Percentiles rank a stretch among this genome's conserved stretches.
phyloP scores from a whole-genome alignment of 1,139 yeast genomes.

The Geotrichum aggregatum region DNA sequence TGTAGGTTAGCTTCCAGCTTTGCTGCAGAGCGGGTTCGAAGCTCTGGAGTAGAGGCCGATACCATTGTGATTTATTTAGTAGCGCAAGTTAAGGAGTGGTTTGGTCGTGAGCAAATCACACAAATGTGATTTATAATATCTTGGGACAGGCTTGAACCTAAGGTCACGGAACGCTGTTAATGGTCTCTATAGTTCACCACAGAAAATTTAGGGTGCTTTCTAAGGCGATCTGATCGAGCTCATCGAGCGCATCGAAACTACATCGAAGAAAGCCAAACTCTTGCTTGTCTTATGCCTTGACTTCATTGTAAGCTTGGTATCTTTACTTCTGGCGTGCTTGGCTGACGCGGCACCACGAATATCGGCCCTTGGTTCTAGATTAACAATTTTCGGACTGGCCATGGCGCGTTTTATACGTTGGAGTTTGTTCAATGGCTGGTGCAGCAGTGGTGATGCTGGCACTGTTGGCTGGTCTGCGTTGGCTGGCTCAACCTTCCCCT shows the following conservation, averaged over 20 bases:
- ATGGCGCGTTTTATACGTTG: background rate
- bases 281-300: too few relatives aligned
- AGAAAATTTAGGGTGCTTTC: background rate
- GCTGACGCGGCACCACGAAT: too few relatives aligned
- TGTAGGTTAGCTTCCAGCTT: background rate
- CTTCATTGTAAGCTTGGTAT: too few relatives aligned
- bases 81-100: background rate
- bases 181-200: background rate
- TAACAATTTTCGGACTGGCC: too few relatives aligned
- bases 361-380: too few relatives aligned
- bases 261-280: too few relatives aligned
- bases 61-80: background rate
- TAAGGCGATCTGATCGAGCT: background rate
- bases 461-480: background rate
- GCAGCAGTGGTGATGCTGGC: background rate
- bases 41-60: background rate
- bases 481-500: too few relatives aligned
- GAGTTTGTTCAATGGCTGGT: background rate
- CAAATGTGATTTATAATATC: conserved; percentile 1
- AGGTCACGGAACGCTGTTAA: too few relatives aligned
- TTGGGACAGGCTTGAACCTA: too few relatives aligned
- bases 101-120: conserved; percentile 1
- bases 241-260: too few relatives aligned
- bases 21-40: background rate
- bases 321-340: too few relatives aligned